phyloP scores from a whole-genome alignment of 73 alveolate genomes.

The Symbiodinium pilosum region DNA sequence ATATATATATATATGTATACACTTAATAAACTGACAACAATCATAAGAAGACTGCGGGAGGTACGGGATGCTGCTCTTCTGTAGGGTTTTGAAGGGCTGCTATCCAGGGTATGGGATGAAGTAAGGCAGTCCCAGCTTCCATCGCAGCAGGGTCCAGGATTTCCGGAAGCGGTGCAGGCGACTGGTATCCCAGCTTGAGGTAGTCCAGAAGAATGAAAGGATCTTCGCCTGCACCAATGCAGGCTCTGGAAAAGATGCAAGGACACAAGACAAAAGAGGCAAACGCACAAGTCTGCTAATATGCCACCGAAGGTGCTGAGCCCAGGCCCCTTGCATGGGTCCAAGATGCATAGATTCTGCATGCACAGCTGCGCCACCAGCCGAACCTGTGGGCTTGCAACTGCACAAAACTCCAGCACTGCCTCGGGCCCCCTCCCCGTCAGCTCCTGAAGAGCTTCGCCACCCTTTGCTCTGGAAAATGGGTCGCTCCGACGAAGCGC shows the following conservation, averaged over 20 bases:
- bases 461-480: too few relatives aligned
- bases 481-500: too few relatives aligned
- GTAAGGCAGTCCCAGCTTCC: conserved; percentile 12
- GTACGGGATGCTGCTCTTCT: too few relatives aligned
- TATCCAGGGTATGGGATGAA: too few relatives aligned
- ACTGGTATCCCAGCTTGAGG: neutral
- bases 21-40: too few relatives aligned
- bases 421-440: too few relatives aligned
- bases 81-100: too few relatives aligned
- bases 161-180: neutral
- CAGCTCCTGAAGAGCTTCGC: too few relatives aligned
- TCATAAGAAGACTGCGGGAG: too few relatives aligned
- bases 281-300: neutral
- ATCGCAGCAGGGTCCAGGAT: neutral
- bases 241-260: too few relatives aligned
- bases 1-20: too few relatives aligned
- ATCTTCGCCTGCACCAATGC: neutral
- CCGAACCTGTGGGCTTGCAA: neutral
- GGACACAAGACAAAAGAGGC: too few relatives aligned
- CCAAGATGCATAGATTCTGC: neutral
- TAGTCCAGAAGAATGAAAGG: neutral
- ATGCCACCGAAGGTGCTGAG: neutral
- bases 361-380: conserved; percentile 2
- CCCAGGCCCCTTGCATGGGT: neutral
- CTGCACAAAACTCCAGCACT: neutral